Evolutionary conservation across 1,284 basidiomycete genomes (phyloP).

Genomic region (Sutorius eximius): DNA sequence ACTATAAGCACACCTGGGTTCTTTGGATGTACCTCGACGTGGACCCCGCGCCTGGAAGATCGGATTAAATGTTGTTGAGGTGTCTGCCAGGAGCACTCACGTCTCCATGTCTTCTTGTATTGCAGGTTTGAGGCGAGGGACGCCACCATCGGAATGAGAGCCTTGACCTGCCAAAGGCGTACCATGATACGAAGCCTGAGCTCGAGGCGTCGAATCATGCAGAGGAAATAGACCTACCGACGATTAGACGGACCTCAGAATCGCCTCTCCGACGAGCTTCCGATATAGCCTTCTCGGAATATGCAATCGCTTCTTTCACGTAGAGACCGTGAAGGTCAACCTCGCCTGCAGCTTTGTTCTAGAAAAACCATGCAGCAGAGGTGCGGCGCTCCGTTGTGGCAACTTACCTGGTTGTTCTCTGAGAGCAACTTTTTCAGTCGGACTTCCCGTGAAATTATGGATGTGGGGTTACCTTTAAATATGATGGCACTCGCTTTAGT

Average conservation of each 20-base stretch:
- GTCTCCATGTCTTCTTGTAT: constrained; percentile 83
- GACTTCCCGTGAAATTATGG: background rate
- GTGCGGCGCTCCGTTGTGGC: background rate
- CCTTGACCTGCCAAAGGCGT: constrained; percentile 60
- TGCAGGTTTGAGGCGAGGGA: constrained; percentile 90
- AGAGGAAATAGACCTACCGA: constrained; percentile 54
- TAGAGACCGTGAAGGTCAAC: constrained; percentile 90
- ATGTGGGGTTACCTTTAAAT: constrained; percentile 55
- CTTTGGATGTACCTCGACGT: constrained; percentile 63
- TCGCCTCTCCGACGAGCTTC: constrained; percentile 65
- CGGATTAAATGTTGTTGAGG: background rate
- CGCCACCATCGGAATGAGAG: constrained; percentile 76
- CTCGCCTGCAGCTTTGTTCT: constrained; percentile 67
- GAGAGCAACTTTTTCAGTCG: background rate
- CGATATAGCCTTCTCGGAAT: constrained; percentile 67
- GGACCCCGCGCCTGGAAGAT: constrained; percentile 13
- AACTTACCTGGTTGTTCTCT: constrained; percentile 30
- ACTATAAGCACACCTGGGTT: constrained; percentile 89
- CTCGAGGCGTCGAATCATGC: background rate
- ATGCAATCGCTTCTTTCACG: constrained; percentile 83
- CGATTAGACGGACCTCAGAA: constrained; percentile 78
- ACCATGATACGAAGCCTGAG: background rate
- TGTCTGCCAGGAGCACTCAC: constrained; percentile 39
- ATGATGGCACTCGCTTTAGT: constrained; percentile 87
- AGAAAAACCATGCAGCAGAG: constrained; percentile 4